A percentile compares a stretch with the other conserved stretches of the same genome.
Conservation (phyloP, 2,329 filamentous ascomycete genomes). For the Penicillium sp. region DNA sequence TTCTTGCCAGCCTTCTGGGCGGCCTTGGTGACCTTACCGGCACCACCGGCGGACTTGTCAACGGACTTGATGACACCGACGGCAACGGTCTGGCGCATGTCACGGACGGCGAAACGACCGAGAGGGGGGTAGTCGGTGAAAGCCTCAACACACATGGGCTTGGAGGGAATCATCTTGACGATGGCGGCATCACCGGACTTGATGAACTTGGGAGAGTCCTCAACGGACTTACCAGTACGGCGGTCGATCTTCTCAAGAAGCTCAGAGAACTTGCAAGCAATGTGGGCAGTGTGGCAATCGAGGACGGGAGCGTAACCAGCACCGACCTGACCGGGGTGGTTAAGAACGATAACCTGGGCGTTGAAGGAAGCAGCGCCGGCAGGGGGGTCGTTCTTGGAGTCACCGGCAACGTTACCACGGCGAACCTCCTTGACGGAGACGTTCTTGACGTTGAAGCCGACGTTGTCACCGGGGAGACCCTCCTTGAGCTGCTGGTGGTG, state of each 20-base stretch:
- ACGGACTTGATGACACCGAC: conserved; percentile 63
- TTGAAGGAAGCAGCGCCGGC: conserved; percentile 88
- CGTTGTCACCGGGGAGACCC: conserved; percentile 99
- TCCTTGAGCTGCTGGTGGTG: conserved; percentile 98
- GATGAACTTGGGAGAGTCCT: conserved; percentile 96
- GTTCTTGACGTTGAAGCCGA: conserved; percentile 99
- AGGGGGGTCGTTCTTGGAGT: conserved; percentile 99
- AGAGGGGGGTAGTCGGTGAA: conserved; percentile 99
- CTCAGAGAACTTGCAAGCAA: conserved; percentile 99
- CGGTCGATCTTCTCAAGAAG: conserved; percentile 99
- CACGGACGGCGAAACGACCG: conserved; percentile 99
- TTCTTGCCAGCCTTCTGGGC: conserved; percentile 71
- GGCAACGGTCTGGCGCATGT: conserved; percentile 63
- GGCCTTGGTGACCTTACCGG: conserved; percentile 63
- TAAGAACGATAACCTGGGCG: conserved; percentile 99
- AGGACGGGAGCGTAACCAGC: conserved; percentile 98
- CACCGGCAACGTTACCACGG: conserved; percentile 99
- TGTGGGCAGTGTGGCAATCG: conserved; percentile 99
- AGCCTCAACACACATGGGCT: conserved; percentile 99
- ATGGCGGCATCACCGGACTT: conserved; percentile 99
- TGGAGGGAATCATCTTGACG: conserved; percentile 99
- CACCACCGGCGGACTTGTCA: conserved; percentile 58
- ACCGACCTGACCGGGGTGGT: conserved; percentile 99
- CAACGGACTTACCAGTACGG: conserved; percentile 97
- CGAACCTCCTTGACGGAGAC: conserved; percentile 99